Base-by-base conservation (phyloP, 2,329 filamentous ascomycete genomes). In the Mycogone perniciosa region DNA sequence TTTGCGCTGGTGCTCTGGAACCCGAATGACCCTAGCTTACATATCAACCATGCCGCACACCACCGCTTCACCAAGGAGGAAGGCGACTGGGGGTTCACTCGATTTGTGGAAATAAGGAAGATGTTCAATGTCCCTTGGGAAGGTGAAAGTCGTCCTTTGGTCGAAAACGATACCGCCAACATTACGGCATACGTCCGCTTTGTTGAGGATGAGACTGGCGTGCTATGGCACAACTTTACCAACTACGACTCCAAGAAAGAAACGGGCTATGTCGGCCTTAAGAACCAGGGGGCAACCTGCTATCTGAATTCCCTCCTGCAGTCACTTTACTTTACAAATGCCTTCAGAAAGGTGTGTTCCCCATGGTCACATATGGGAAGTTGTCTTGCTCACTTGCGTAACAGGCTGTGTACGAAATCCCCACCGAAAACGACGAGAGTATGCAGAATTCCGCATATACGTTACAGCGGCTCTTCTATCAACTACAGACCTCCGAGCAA, bases 201-300 rank as follows among this genome's bases (percentile, higher is more conserved):
- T 45, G 82, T 93, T 44, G 88, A 93, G 62, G 89, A 95, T 62
- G 89, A 91, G 56, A 95, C 89, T 1, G 89, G 89, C 49, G 89
- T 93, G 4, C 67, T 95, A 52, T 95, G 89, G 89, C 89, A 95
- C 71, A 93, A 89, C 70, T 92, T 95, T 67, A 77, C 83, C 65
- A 91, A 92, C 71, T 99, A 99, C 67, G 91, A 99, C 66, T 97
- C 93, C n/a, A 99, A 97, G 73, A 95, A 93, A 67, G 91, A 96
- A 71, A 99, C 93, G 0, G 93, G 93, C 51, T 97, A 91, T 74
- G 93, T 99, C 39, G 93, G 93, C 3, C 75, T 99, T 48, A 93
- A 93, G 69, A 99, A 99, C 63, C 93, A 97, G 69, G 93, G 93
- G 57, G 93, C 93, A 45, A 93, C 88, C 1, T 93, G 88, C 70